A percentile compares a stretch with the other conserved stretches of the same genome.
phyloP scores from a whole-genome alignment of 2,329 filamentous ascomycete species.

The Trichoderma sp. region DNA sequence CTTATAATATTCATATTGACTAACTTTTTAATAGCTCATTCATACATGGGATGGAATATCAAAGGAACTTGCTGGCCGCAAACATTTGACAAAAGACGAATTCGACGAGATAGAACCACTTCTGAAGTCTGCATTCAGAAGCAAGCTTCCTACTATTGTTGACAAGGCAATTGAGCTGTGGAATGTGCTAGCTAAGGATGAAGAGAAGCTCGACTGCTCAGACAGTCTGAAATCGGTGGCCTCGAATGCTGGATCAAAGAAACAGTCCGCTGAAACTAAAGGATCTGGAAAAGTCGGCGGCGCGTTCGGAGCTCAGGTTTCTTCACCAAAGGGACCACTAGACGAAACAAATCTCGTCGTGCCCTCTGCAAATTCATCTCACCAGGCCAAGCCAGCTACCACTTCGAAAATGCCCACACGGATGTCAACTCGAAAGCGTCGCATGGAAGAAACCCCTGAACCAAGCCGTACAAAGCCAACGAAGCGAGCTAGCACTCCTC shows the following conservation, averaged over 20 bases:
- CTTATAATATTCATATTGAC: slow-evolving; percentile 18
- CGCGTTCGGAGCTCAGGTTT: slow-evolving; percentile 44
- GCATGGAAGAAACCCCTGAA: slow-evolving; percentile 35
- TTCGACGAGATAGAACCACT: slow-evolving; percentile 57
- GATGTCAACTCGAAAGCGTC: slow-evolving; percentile 34
- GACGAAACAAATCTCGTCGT: slow-evolving; percentile 45
- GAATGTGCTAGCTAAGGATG: slow-evolving; percentile 68
- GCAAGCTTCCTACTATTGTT: slow-evolving; percentile 57
- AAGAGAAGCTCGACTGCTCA: slow-evolving; percentile 64
- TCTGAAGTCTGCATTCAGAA: slow-evolving; percentile 58
- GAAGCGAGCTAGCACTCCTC: slow-evolving; percentile 46
- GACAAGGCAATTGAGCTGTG: slow-evolving; percentile 58
- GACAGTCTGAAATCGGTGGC: slow-evolving; percentile 63
- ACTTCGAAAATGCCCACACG: slow-evolving; percentile 29
- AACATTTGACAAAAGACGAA: slow-evolving; percentile 45
- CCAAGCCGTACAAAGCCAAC: slow-evolving; percentile 29
- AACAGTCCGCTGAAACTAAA: slow-evolving; percentile 48
- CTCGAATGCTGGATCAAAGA: slow-evolving; percentile 57
- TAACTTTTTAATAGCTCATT: slow-evolving; percentile 46
- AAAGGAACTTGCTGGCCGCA: slow-evolving; percentile 39
- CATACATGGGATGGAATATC: slow-evolving; percentile 55
- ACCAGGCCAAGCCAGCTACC: slow-evolving; percentile 27
- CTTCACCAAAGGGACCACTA: slow-evolving; percentile 51
- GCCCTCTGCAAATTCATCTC: slow-evolving; percentile 37
- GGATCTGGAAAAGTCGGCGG: slow-evolving; percentile 44